Evolutionary conservation across 495 filamentous ascomycete species (phyloP), one percentile per base, ranked within the genome.

Genomic region (Aspergillus nidulans): DNA sequence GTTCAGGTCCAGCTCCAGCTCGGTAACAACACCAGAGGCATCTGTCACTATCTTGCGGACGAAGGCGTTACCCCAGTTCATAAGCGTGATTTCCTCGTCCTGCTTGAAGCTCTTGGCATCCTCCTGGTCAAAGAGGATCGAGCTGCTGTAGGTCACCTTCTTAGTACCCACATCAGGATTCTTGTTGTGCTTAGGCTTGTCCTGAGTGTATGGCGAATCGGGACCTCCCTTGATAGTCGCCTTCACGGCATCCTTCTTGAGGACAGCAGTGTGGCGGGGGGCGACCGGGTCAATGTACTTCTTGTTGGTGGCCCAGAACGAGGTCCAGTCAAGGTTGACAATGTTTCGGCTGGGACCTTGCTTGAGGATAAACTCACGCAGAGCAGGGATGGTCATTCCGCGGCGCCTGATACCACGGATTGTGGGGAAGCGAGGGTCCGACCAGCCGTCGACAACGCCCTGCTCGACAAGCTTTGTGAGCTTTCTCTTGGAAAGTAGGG

Each of bases 21-120:
- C 73, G 0, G 83, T 87, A 50, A 96, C 83, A 21, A 80, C 70
- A 28, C 77, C 78, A 43, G 69, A 61, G 19, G 75, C 65, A 18
- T 85, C 80, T 47, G 85, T 77, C 34, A 76, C 74, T 63, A 90
- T 89, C 62, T 85, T 85, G 40, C 85, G 85, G 12, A 96, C 86
- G 54, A 94, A 82, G 25, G 90, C 92, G 58, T 97, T 96, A 60
- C 92, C 92, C 92, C 92, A 96, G 65, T 84, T 86, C 92, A 96
- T 97, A 23, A 96, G 77, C 0, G 92, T 97, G 61, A 97, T 89
- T 68, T 96, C 92, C 74, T 97, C 92, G 60, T 88, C 85, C 54
- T 87, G 81, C 60, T 81, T 85, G 75, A 96, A 94, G 44, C 75
- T 78, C 69, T 87, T 82, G 56, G 87, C 91, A 61, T 97, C 92